These are phyloP conservation scores for Cardamine resedifolia DNA, from an alignment of 345 rosid genomes.

Conservation along the genomic window DNA sequence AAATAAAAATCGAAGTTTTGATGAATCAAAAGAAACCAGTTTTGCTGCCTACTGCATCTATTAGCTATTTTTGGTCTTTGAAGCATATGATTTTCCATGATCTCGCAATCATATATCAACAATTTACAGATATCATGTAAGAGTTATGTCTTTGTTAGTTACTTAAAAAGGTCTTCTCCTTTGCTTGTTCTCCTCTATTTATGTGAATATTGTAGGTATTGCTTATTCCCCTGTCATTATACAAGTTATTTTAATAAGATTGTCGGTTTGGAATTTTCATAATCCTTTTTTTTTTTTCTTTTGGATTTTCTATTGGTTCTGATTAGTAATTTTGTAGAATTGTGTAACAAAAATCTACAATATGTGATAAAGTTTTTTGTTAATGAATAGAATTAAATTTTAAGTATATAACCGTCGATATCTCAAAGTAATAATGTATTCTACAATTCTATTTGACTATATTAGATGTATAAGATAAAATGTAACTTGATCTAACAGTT, in stretches of 20 bases:
- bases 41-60: slow-evolving; percentile 36
- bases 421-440: too few species aligned
- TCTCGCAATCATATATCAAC: slow-evolving; percentile 11
- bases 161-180: slow-evolving; percentile 2
- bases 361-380: too few species aligned
- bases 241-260: slow-evolving; percentile 16
- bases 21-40: slow-evolving; percentile 25
- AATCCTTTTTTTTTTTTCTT: background rate
- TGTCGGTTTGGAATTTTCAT: background rate
- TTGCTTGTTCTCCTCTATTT: slow-evolving; percentile 25
- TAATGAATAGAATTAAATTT: too few species aligned
- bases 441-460: too few species aligned
- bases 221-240: slow-evolving; percentile 19
- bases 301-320: background rate
- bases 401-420: too few species aligned
- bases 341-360: background rate
- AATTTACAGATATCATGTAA: slow-evolving; percentile 28
- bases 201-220: slow-evolving; percentile 39
- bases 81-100: slow-evolving; percentile 28
- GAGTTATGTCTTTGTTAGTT: slow-evolving; percentile 8
- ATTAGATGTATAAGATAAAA: too few species aligned
- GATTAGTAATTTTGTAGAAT: background rate
- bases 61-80: slow-evolving; percentile 7
- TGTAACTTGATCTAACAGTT: too few species aligned
- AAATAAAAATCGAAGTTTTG: slow-evolving; percentile 16